Evolutionary conservation across 192 early-diverging fungal species (phyloP).

Genomic region (Blastocladiella britannica): DNA sequence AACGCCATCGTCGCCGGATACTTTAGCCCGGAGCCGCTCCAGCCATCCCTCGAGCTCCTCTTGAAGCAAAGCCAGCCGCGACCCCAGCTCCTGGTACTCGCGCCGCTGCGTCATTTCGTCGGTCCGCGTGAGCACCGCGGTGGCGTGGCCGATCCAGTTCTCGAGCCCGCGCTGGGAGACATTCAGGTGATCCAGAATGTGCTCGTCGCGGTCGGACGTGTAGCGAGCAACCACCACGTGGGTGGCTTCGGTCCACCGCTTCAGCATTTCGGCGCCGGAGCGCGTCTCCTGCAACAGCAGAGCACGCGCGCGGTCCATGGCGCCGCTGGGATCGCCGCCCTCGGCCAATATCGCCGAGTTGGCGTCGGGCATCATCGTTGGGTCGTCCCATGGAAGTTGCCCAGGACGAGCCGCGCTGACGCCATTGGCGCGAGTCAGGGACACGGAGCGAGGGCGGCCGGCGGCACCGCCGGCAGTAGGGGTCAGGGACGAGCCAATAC

Average conservation of each 20-base stretch:
- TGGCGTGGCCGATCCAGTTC: slow-evolving; percentile 21
- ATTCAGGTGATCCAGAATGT: slow-evolving; percentile 24
- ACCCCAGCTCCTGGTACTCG: slow-evolving; percentile 20
- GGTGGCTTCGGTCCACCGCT: slow-evolving; percentile 26
- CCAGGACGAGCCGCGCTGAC: too few species aligned
- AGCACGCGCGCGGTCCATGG: slow-evolving; percentile 2
- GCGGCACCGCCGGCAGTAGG: not conserved
- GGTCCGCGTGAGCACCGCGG: slow-evolving; percentile 21
- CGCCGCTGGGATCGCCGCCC: slow-evolving; percentile 20
- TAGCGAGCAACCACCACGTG: slow-evolving; percentile 22
- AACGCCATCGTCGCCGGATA: slow-evolving; percentile 32
- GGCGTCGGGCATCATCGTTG: slow-evolving; percentile 20
- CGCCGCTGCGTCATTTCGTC: slow-evolving; percentile 24
- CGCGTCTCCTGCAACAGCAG: not conserved
- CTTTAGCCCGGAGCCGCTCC: slow-evolving; percentile 21
- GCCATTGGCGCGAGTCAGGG: too few species aligned
- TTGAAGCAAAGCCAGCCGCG: slow-evolving; percentile 15
- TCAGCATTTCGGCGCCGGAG: slow-evolving; percentile 14
- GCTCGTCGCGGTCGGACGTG: slow-evolving; percentile 25
- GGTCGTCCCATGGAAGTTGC: slow-evolving; percentile 25
- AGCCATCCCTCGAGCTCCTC: slow-evolving; percentile 31
- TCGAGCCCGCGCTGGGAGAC: slow-evolving; percentile 18
- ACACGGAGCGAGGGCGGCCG: too few species aligned
- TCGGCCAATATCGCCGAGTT: too few species aligned
- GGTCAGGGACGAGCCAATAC: not conserved